phyloP scores from a whole-genome alignment of 73 alveolate genomes.

The Paramecium bursaria region DNA sequence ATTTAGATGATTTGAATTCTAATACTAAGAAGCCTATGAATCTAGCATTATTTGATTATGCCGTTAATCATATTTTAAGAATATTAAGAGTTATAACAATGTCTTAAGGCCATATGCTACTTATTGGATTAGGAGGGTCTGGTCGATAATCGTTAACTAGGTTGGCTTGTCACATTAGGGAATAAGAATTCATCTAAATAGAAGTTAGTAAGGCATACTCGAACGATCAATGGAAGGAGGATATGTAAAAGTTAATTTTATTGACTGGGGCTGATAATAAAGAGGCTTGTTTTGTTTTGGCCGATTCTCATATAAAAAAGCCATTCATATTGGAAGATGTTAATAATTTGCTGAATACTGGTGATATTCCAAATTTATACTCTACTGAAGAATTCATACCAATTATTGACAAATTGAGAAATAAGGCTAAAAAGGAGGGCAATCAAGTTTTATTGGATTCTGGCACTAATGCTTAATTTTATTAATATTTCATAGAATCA shows the following conservation, averaged over 20 bases:
- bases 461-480: slow-evolving; percentile 58
- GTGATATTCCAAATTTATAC: slow-evolving; percentile 70
- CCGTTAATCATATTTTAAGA: slow-evolving; percentile 81
- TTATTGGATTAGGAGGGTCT: slow-evolving; percentile 88
- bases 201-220: slow-evolving; percentile 75
- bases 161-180: slow-evolving; percentile 76
- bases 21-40: slow-evolving; percentile 75
- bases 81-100: slow-evolving; percentile 78
- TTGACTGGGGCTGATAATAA: slow-evolving; percentile 82
- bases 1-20: slow-evolving; percentile 78
- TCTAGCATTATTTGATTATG: slow-evolving; percentile 83
- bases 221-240: slow-evolving; percentile 84
- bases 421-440: slow-evolving; percentile 71
- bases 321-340: slow-evolving; percentile 67
- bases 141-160: slow-evolving; percentile 80
- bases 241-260: slow-evolving; percentile 76
- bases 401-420: slow-evolving; percentile 58
- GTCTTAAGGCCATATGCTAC: slow-evolving; percentile 83
- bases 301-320: slow-evolving; percentile 53
- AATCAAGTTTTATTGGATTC: slow-evolving; percentile 54
- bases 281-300: slow-evolving; percentile 81
- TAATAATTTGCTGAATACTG: slow-evolving; percentile 67
- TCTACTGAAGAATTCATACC: slow-evolving; percentile 70
- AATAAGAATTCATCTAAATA: slow-evolving; percentile 70
- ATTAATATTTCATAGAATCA: slow-evolving; percentile 68